Base-by-base conservation (phyloP, 2,329 filamentous ascomycete genomes). In the Pseudophaeomoniella oleicola region DNA sequence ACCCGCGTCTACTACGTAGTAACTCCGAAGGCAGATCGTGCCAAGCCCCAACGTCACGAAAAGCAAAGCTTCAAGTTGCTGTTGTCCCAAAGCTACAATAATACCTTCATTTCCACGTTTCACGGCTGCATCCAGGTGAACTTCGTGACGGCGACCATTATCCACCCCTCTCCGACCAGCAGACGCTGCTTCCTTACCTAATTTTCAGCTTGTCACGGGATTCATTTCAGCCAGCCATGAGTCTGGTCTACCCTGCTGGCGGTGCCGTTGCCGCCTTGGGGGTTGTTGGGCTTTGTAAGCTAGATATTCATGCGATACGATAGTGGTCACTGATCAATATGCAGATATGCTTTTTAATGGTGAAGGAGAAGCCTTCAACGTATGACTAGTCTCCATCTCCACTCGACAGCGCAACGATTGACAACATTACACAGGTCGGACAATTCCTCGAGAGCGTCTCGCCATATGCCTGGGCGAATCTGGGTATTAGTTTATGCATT, bases 321-420 rank as follows among this genome's bases (percentile, higher is more conserved):
- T n/a, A n/a, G 22, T 29, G 41, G 39, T 38, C 37, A 43, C 37
- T 16, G 19, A 10, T 16, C 30, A 39, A 36, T 22, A 48, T 40
- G 45, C 60, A 98, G 90, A 98, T 64, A 92, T 98, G 85, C 84
- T 98, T 58, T 94, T 98, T 58, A 92, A 90, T 54, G 86, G 85
- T 55, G 86, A 83, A 59, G 90, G 92, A 56, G 88, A 98, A 71
- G 70, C 80, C 41, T 98, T 98, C 66, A 93, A 98, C 65, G 84
- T 86, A 72, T 43, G 75, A 54, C 19, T 35, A 34, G 38, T 22
- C 13, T 14, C 17, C 31, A 13, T 10, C 5, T 6, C 18, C 12
- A 14, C 31, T 17, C 17, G 13, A 32, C 19, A 9, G 12, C 13
- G 19, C 31, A 6, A 27, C 14, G n/a, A n/a, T n/a, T n/a, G n/a